Base-by-base conservation (phyloP, 306 rosid species). In the Pachyrhizus erosus region DNA sequence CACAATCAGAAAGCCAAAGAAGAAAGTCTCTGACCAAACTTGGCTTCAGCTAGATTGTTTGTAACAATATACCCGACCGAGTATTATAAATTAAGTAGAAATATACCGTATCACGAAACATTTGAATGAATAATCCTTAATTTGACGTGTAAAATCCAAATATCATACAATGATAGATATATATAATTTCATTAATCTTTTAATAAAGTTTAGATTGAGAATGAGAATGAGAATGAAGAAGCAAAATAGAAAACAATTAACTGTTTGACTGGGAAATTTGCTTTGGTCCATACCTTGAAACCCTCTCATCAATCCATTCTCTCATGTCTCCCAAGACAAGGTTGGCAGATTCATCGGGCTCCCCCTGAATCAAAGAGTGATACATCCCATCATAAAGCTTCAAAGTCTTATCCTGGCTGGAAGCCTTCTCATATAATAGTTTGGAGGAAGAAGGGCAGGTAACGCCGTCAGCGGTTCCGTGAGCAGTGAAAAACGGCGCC, bases 381-480 rank as follows among this genome's bases (percentile, higher is more conserved):
- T 93, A 95, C 99, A 95, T 93, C 65, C 98, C 98, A 1, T 95
- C 98, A 80, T 95, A 95, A 0, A 95, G 78, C 94, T 91, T 95
- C 92, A 95, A 83, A 7, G 80, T 89, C 93, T 95, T 95, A 82
- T 95, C 99, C 88, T 52, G 86, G 24, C 91, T 88, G 0, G 90
- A 80, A 57, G 93, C 97, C 77, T 90, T 95, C 91, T 93, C 99
- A 26, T 84, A 95, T 68, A 95, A 9, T 8, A 91, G 27, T 82
- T 89, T 81, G 0, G 99, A 95, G 13, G 98, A 93, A 2, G 99
- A 72, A 13, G 99, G 98, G 14, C 97, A 95, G 37, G 99, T 89
- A 27, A 95, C 94, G 3, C 97, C 97, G 18, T 95, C 98, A 0
- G 92, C 76, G 0, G 98, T 95, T 9, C 98, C 98, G 17, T 95